Base-by-base conservation (phyloP, 106 monocot species). In the Acorus calamus region DNA sequence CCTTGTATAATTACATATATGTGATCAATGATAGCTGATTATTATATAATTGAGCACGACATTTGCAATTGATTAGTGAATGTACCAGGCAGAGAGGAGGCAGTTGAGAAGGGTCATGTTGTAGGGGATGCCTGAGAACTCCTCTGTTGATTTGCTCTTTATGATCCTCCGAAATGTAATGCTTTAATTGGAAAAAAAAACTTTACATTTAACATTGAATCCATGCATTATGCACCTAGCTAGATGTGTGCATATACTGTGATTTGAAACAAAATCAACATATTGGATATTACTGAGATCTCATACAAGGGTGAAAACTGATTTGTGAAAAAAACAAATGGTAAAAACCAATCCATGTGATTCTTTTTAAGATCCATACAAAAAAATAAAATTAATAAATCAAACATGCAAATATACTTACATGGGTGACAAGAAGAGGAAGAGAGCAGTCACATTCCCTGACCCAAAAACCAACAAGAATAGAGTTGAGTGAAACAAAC, bases 101-200 rank as follows among this genome's bases (percentile, higher is more conserved):
- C 94, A 94, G 68, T 94, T 94, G 57, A 94, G 84, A 61, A 94
- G 42, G n/a, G 94, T 84, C 89, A 87, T 90, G 68, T 82, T 89
- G 82, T 94, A 94, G 4, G 94, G 94, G 1, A 94, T 73, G 11
- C 94, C 89, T 0, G 94, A 94, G 73, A 94, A 94, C 5, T 90
- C 81, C 68, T 94, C 94, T 0, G 94, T 94, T 2, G 89, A 78
- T 56, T 56, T 82, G 8, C 71, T 76, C 67, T 44, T 67, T 12
- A 87, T 50, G 51, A 94, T 86, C 61, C 94, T 77, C 75, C 73
- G 61, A 62, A 90, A 94, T 4, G 94, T 94, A 44, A 86, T 59
- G 0, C 89, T 89, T 64, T 2, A 58, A 28, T 28, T 28, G 28
- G 28, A 42, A 49, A 53, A 44, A n/a, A 13, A 62, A 13, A 46